These are phyloP conservation scores for Penicillium sp. DNA, from an alignment of 2,329 filamentous ascomycete genomes.

Conservation along the genomic window DNA sequence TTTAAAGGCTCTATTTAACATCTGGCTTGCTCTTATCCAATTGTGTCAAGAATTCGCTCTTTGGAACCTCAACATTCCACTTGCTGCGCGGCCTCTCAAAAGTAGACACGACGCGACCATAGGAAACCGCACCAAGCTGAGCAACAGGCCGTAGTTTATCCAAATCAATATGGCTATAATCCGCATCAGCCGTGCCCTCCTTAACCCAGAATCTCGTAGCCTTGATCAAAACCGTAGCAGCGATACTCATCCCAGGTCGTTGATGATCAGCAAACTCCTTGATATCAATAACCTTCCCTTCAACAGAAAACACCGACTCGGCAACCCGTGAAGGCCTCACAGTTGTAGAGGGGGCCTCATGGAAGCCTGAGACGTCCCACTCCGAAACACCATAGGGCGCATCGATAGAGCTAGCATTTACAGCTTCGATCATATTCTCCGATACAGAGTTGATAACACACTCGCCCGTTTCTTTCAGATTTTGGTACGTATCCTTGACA, in stretches of 20 bases:
- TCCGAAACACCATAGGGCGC: constrained; percentile 73
- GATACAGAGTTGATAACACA: constrained; percentile 83
- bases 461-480: constrained; percentile 68
- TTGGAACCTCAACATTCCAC: constrained; percentile 20
- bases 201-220: constrained; percentile 81
- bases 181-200: constrained; percentile 77
- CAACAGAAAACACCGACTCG: constrained; percentile 78
- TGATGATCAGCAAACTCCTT: constrained; percentile 72
- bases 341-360: constrained; percentile 61
- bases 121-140: constrained; percentile 82
- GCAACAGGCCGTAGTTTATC: constrained; percentile 72
- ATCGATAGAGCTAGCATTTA: constrained; percentile 74
- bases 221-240: constrained; percentile 72
- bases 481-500: constrained; percentile 74
- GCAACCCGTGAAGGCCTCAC: constrained; percentile 71
- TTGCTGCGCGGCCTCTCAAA: constrained; percentile 63
- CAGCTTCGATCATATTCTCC: constrained; percentile 81
- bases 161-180: constrained; percentile 70
- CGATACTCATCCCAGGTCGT: constrained; percentile 68
- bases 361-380: constrained; percentile 77
- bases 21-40: constrained; percentile 15
- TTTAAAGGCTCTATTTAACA: neutral
- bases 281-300: constrained; percentile 70
- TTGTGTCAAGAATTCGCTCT: constrained; percentile 16
- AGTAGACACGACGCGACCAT: constrained; percentile 65